phyloP scores from a whole-genome alignment of 2,329 filamentous ascomycete genomes.

The Geosmithia putterillii region DNA sequence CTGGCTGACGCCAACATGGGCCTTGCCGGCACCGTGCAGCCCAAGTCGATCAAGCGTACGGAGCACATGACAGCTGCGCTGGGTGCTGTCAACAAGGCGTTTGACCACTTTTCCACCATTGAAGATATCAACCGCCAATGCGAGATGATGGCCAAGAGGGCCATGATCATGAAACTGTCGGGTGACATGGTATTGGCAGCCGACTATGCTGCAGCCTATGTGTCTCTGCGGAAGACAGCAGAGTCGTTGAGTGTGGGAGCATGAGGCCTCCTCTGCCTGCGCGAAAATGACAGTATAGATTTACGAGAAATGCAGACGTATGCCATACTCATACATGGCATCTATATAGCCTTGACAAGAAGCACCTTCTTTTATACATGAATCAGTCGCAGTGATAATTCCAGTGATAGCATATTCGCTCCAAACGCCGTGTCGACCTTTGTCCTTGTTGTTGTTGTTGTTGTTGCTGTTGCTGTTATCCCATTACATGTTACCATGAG shows the following conservation, averaged over 20 bases:
- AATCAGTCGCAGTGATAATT: neutral
- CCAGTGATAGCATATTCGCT: neutral
- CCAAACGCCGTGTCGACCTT: neutral
- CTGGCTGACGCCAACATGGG: slow-evolving; percentile 74
- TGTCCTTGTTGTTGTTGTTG: neutral
- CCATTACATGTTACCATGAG: slow-evolving; percentile 23
- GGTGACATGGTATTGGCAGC: slow-evolving; percentile 54
- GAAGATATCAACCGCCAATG: slow-evolving; percentile 58
- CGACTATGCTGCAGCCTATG: slow-evolving; percentile 53
- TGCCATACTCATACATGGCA: neutral
- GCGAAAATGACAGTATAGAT: neutral
- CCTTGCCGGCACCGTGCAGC: slow-evolving; percentile 44
- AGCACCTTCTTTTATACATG: neutral
- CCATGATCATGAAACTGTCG: slow-evolving; percentile 58
- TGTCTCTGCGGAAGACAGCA: slow-evolving; percentile 37
- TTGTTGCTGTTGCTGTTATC: neutral
- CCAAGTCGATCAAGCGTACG: slow-evolving; percentile 30
- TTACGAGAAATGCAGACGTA: neutral
- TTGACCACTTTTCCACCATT: slow-evolving; percentile 50
- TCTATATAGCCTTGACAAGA: neutral
- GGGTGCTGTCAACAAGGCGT: slow-evolving; percentile 49
- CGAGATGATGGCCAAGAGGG: slow-evolving; percentile 73
- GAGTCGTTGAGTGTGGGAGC: slow-evolving; percentile 13
- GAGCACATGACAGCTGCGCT: slow-evolving; percentile 47
- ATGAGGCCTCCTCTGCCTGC: too few species aligned